Evolutionary conservation across 2,329 filamentous ascomycete genomes (phyloP).

Genomic region (Dactylonectria estremocensis): DNA sequence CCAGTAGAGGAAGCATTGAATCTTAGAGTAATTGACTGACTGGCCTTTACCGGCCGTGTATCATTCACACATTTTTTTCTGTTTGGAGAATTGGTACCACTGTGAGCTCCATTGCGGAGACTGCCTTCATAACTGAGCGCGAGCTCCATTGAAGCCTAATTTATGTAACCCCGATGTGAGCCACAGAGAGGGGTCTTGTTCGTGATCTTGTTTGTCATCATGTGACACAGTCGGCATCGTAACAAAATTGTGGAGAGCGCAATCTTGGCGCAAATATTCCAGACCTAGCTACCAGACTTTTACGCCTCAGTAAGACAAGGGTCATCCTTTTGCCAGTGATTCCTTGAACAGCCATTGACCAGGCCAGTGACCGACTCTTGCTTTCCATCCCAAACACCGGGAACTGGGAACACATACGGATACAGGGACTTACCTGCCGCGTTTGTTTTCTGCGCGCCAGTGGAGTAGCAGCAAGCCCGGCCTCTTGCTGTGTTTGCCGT

Average conservation of each 20-base stretch:
- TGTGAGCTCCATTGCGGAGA: neutral
- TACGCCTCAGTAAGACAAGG: constrained; percentile 9
- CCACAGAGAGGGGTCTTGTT: neutral
- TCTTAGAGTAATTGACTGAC: constrained; percentile 23
- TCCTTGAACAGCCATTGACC: neutral
- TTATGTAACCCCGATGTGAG: neutral
- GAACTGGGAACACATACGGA: neutral
- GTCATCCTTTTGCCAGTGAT: constrained; percentile 1
- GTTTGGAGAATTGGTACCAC: no score
- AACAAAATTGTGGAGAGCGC: neutral
- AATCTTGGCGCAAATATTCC: neutral
- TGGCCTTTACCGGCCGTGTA: constrained; percentile 11
- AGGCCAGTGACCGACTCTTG: constrained; percentile 3
- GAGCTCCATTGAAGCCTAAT: no score
- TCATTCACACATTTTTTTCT: neutral
- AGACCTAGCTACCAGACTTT: constrained; percentile 4
- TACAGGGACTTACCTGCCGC: neutral
- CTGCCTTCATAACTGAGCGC: neutral
- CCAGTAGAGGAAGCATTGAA: constrained; percentile 5
- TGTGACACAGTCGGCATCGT: neutral
- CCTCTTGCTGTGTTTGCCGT: neutral
- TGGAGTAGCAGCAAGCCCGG: neutral
- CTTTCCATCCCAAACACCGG: neutral
- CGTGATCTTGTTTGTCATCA: neutral
- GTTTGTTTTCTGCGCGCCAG: neutral